Conservation (phyloP, 441 rosid genomes). For the Euphorbia corollata region DNA sequence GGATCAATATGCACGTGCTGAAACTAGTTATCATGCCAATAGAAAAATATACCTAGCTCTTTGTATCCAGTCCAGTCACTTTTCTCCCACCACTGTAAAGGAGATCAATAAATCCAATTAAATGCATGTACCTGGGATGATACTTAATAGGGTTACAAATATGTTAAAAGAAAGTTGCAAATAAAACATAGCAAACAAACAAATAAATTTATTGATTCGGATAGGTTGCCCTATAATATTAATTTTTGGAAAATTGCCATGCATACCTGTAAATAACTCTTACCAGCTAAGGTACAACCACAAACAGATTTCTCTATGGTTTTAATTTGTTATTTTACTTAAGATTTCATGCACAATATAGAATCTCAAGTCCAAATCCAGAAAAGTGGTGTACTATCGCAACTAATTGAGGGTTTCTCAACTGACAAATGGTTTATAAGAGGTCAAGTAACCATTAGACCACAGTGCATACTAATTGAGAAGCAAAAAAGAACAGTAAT, state of each 20-base stretch:
- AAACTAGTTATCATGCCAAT: conserved; percentile 11
- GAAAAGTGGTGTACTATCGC: neutral
- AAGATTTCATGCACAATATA: neutral
- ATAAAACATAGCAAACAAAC: conserved; percentile 7
- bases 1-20: neutral
- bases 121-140: conserved; percentile 60
- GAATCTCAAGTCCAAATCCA: neutral
- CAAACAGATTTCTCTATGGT: neutral
- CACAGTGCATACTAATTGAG: neutral
- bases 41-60: conserved; percentile 71
- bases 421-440: neutral
- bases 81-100: conserved; percentile 99
- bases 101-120: conserved; percentile 76
- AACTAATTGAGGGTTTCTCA: neutral
- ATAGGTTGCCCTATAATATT: neutral
- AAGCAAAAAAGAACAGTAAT: no score
- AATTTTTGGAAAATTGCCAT: neutral
- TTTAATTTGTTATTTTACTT: no score
- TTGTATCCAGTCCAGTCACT: conserved; percentile 99
- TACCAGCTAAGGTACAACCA: conserved; percentile 2
- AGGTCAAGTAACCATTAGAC: neutral
- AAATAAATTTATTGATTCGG: conserved; percentile 7
- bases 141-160: conserved; percentile 41
- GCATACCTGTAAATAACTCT: neutral
- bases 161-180: conserved; percentile 22